Conservation (phyloP, 768 basidiomycete species). For the Boletus reticulatus region DNA sequence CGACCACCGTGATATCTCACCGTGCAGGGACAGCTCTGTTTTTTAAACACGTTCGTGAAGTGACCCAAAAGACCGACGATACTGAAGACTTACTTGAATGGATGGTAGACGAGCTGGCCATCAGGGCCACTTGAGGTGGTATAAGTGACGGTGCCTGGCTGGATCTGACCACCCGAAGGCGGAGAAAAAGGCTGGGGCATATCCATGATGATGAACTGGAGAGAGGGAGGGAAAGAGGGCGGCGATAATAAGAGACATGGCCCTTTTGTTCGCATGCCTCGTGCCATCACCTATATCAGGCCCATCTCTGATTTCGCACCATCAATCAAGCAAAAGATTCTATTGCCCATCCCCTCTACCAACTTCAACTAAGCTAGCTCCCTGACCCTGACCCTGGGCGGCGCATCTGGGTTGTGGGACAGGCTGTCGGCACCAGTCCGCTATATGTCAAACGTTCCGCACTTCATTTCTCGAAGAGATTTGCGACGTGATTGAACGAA, state of each 20-base stretch:
- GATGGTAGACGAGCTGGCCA: constrained; percentile 64
- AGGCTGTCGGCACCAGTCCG: not conserved
- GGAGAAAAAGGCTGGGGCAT: constrained; percentile 32
- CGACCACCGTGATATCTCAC: constrained; percentile 37
- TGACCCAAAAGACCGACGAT: not conserved
- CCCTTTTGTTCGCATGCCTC: constrained; percentile 31
- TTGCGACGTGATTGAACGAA: constrained; percentile 24
- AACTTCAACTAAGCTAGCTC: not conserved
- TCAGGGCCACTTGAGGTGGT: constrained; percentile 62
- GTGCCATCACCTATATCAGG: constrained; percentile 32
- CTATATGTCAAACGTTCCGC: constrained; percentile 38
- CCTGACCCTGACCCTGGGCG: not conserved
- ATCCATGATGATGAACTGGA: constrained; percentile 22
- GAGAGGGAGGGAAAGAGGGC: constrained; percentile 13
- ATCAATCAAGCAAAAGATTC: not conserved
- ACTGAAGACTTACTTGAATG: constrained; percentile 59
- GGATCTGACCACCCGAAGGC: constrained; percentile 42
- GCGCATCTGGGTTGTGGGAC: not conserved
- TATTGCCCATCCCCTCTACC: not conserved
- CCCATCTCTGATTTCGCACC: constrained; percentile 28
- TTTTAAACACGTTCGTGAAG: constrained; percentile 17
- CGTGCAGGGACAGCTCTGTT: constrained; percentile 71
- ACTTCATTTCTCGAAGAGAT: constrained; percentile 48
- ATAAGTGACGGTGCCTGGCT: constrained; percentile 70
- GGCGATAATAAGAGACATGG: not conserved